A percentile compares a stretch with the other conserved stretches of the same genome.
Evolutionary conservation across 2,329 filamentous ascomycete genomes (phyloP).

Genomic region (Colletotrichum sp.): DNA sequence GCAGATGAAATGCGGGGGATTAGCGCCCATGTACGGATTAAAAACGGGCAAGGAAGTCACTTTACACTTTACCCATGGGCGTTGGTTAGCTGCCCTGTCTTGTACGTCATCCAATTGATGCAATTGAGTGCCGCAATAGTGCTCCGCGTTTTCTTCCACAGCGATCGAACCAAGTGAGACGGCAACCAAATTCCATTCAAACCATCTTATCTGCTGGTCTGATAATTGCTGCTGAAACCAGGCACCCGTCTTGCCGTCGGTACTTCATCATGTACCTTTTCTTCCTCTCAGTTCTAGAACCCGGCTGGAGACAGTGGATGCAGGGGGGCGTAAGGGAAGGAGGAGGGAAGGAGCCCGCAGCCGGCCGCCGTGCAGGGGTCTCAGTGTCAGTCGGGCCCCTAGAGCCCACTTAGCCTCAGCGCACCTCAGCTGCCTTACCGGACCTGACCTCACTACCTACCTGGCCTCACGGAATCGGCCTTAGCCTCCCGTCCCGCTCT

Average conservation of each 20-base stretch:
- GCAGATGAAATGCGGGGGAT: constrained; percentile 1
- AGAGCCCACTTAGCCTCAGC: constrained; percentile 7
- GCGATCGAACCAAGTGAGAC: background rate
- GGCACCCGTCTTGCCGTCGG: background rate
- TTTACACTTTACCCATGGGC: background rate
- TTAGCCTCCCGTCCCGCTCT: background rate
- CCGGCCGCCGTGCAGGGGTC: background rate
- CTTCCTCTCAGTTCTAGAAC: constrained; percentile 23
- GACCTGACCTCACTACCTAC: background rate
- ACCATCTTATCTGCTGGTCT: background rate
- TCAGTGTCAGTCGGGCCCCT: background rate
- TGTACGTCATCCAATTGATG: constrained; percentile 7
- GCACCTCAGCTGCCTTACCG: background rate
- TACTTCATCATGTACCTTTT: constrained; percentile 18
- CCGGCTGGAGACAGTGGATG: background rate
- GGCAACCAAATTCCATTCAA: background rate
- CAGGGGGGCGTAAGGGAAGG: background rate
- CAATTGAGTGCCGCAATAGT: background rate
- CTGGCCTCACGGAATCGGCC: background rate
- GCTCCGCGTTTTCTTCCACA: background rate
- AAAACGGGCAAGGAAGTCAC: background rate
- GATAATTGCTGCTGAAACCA: background rate
- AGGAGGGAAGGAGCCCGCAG: constrained; percentile 4
- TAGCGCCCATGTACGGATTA: background rate
- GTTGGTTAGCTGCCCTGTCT: background rate